These are phyloP conservation scores for Cytospora piceicola DNA, from an alignment of 2,329 filamentous ascomycete species.

Conservation along the genomic window DNA sequence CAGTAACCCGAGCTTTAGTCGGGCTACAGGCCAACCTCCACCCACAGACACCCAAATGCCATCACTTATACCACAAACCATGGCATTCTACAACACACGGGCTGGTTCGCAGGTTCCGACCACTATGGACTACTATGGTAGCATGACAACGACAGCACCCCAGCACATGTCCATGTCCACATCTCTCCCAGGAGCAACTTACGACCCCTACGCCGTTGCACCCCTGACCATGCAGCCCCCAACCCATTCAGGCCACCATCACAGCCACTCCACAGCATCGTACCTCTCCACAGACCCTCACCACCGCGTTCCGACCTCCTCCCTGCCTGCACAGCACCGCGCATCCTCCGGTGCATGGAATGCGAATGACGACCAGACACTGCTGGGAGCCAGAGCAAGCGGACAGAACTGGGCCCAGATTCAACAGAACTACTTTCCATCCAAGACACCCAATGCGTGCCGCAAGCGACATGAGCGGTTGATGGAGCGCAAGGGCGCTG, in stretches of 20 bases:
- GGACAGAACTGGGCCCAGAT: constrained; percentile 86
- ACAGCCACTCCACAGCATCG: constrained; percentile 33
- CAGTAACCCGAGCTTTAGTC: constrained; percentile 13
- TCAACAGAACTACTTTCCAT: constrained; percentile 73
- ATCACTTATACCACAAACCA: constrained; percentile 34
- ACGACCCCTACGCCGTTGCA: constrained; percentile 42
- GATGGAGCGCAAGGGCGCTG: constrained; percentile 73
- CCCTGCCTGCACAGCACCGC: constrained; percentile 49
- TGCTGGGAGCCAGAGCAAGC: constrained; percentile 71
- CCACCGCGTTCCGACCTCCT: constrained; percentile 40
- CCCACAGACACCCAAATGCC: constrained; percentile 33
- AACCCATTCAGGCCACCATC: constrained; percentile 34
- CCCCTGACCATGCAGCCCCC: constrained; percentile 38
- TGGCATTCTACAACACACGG: constrained; percentile 41
- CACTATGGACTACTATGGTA: constrained; percentile 40
- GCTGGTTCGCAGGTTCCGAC: constrained; percentile 26
- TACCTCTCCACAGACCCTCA: constrained; percentile 48
- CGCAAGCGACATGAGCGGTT: constrained; percentile 86
- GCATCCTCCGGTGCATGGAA: constrained; percentile 73
- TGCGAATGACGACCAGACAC: constrained; percentile 71
- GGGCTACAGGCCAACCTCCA: constrained; percentile 37
- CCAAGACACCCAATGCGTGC: constrained; percentile 81
- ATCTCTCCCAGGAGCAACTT: constrained; percentile 36
- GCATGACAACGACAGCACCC: constrained; percentile 36
- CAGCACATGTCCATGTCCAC: constrained; percentile 33